Evolutionary conservation across 306 rosid species (phyloP).

Genomic region (Acacia crassicarpa): DNA sequence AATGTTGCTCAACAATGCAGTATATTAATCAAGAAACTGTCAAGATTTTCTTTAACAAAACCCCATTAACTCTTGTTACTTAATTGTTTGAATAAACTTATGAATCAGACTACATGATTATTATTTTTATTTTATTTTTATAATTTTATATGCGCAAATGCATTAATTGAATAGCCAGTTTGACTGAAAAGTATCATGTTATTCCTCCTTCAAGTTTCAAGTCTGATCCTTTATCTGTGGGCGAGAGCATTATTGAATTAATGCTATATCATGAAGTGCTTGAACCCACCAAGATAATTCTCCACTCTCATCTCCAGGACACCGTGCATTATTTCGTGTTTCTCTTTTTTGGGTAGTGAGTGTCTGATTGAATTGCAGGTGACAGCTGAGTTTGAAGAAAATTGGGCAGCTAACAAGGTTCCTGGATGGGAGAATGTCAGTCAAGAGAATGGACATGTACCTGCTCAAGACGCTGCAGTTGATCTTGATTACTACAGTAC

Average conservation of each 20-base stretch:
- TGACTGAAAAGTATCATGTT: neutral
- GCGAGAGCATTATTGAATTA: neutral
- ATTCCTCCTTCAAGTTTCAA: neutral
- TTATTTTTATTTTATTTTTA: neutral
- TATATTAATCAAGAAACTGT: neutral
- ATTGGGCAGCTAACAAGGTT: constrained; percentile 64
- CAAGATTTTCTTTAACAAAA: neutral
- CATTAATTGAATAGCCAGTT: neutral
- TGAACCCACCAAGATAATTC: neutral
- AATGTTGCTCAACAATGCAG: neutral
- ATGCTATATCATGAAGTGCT: neutral
- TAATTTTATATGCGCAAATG: neutral
- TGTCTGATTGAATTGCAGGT: constrained; percentile 51
- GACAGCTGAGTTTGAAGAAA: constrained; percentile 77
- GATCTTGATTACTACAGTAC: constrained; percentile 92
- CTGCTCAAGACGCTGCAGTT: constrained; percentile 52
- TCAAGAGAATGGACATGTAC: constrained; percentile 66
- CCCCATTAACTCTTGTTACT: neutral
- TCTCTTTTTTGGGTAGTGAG: neutral
- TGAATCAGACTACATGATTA: neutral
- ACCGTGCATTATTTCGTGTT: neutral
- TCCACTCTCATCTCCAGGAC: neutral
- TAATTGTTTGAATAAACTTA: neutral
- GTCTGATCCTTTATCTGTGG: constrained; percentile 8
- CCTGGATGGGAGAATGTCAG: constrained; percentile 72